A percentile compares a stretch with the other conserved stretches of the same genome.
These are phyloP conservation scores for Aspergillus hortae DNA, from an alignment of 2,329 filamentous ascomycete species.

Conservation along the genomic window DNA sequence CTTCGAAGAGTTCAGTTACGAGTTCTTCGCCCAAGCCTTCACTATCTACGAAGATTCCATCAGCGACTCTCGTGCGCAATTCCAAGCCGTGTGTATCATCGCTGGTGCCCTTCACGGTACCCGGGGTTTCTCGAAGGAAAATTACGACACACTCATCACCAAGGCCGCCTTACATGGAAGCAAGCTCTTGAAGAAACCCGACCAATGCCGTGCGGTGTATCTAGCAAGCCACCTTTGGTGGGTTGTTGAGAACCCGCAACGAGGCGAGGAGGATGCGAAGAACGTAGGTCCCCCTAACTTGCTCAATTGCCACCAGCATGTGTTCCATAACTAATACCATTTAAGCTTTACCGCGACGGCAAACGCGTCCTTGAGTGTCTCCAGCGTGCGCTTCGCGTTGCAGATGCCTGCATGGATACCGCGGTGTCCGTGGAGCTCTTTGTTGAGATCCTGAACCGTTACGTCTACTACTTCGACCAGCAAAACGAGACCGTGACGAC, in stretches of 20 bases:
- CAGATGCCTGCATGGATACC: conserved; percentile 98
- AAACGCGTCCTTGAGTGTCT: conserved; percentile 96
- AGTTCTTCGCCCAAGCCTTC: conserved; percentile 97
- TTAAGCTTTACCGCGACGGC: conserved; percentile 88
- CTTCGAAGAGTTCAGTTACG: conserved; percentile 94
- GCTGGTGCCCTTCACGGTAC: conserved; percentile 85
- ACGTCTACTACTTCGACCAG: conserved; percentile 99
- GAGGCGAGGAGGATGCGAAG: conserved; percentile 76
- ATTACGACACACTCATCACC: conserved; percentile 97
- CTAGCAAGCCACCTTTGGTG: conserved; percentile 97
- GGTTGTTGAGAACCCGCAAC: conserved; percentile 77
- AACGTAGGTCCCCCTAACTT: conserved; percentile 54
- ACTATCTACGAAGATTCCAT: conserved; percentile 97
- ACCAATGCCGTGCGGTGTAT: conserved; percentile 96
- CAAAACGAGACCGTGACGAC: conserved; percentile 98
- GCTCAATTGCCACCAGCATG: conserved; percentile 16
- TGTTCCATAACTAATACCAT: not conserved
- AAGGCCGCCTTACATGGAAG: conserved; percentile 96
- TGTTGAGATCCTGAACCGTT: conserved; percentile 96
- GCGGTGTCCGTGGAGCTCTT: conserved; percentile 96
- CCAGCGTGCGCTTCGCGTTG: conserved; percentile 89
- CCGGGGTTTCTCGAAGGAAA: conserved; percentile 89
- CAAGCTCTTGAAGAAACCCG: conserved; percentile 94
- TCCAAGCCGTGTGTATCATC: conserved; percentile 95
- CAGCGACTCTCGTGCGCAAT: conserved; percentile 92